phyloP scores from a whole-genome alignment of 129 eudicot genomes.

The Oenanthe sinensis region DNA sequence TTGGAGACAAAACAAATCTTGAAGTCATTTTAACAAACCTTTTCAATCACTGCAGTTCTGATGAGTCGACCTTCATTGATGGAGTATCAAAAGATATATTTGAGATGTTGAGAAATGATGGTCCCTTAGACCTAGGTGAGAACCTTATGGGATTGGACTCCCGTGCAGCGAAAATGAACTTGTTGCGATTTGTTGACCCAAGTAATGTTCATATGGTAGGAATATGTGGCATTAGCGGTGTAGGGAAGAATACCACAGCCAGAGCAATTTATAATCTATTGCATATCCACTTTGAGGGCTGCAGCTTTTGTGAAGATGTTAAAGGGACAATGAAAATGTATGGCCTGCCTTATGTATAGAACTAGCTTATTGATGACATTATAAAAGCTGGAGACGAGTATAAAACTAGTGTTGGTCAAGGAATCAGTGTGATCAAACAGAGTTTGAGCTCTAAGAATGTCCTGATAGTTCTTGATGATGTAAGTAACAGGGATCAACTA shows the following conservation, averaged over 20 bases:
- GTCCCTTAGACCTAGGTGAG: conserved; percentile 5
- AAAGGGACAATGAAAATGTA: neutral
- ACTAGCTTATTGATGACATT: conserved; percentile 6
- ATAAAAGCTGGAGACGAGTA: neutral
- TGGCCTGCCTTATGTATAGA: neutral
- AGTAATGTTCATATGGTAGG: conserved; percentile 9
- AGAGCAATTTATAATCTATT: neutral
- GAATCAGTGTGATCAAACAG: neutral
- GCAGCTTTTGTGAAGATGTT: conserved; percentile 14
- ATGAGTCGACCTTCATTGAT: neutral
- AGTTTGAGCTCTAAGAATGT: neutral
- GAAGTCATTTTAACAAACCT: too few relatives aligned
- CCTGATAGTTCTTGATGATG: conserved; percentile 14
- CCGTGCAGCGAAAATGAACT: neutral
- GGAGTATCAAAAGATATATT: neutral
- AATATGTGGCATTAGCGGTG: conserved; percentile 15
- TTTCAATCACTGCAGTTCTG: neutral
- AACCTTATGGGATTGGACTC: conserved; percentile 1
- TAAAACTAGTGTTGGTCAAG: neutral
- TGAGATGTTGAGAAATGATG: neutral
- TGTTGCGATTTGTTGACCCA: neutral
- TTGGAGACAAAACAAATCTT: too few relatives aligned
- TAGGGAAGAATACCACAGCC: conserved; percentile 5
- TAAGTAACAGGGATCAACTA: neutral
- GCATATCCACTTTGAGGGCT: conserved; percentile 6